Evolutionary conservation across 2,329 filamentous ascomycete genomes (phyloP).

Genomic region (Fusarium metavorans): DNA sequence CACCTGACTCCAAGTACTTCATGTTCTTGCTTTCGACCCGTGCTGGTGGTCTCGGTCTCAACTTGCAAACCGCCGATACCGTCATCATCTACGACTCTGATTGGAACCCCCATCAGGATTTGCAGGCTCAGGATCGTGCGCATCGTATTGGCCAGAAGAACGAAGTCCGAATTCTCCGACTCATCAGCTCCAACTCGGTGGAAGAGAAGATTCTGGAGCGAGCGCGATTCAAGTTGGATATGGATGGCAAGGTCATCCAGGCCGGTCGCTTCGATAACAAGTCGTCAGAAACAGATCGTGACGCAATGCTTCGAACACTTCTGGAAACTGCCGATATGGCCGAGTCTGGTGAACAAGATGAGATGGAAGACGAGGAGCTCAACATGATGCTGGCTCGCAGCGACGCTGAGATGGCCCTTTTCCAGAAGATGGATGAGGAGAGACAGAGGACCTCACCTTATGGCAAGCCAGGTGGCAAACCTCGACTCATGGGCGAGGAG

Average conservation of each 20-base stretch:
- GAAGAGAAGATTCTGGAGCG: slow-evolving; percentile 99
- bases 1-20: slow-evolving; percentile 90
- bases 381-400: slow-evolving; percentile 93
- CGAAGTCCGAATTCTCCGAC: slow-evolving; percentile 93
- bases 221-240: slow-evolving; percentile 97
- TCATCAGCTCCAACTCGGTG: slow-evolving; percentile 96
- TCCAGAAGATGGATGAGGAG: slow-evolving; percentile 87
- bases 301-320: slow-evolving; percentile 94
- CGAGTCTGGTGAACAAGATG: slow-evolving; percentile 82
- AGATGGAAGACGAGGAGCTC: slow-evolving; percentile 98
- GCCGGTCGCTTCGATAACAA: slow-evolving; percentile 99
- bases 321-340: slow-evolving; percentile 84
- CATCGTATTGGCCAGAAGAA: slow-evolving; percentile 99
- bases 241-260: slow-evolving; percentile 99
- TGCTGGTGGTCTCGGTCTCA: slow-evolving; percentile 96
- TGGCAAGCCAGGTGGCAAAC: slow-evolving; percentile 75
- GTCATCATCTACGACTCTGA: slow-evolving; percentile 99
- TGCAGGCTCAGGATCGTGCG: slow-evolving; percentile 98
- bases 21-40: slow-evolving; percentile 99
- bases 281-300: slow-evolving; percentile 97
- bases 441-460: slow-evolving; percentile 76
- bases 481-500: slow-evolving; percentile 86
- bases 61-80: slow-evolving; percentile 96
- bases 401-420: slow-evolving; percentile 80
- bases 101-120: slow-evolving; percentile 99